Evolutionary conservation across 768 basidiomycete genomes (phyloP), one percentile per base, ranked within the genome.

Genomic region (Amyloporia xantha): DNA sequence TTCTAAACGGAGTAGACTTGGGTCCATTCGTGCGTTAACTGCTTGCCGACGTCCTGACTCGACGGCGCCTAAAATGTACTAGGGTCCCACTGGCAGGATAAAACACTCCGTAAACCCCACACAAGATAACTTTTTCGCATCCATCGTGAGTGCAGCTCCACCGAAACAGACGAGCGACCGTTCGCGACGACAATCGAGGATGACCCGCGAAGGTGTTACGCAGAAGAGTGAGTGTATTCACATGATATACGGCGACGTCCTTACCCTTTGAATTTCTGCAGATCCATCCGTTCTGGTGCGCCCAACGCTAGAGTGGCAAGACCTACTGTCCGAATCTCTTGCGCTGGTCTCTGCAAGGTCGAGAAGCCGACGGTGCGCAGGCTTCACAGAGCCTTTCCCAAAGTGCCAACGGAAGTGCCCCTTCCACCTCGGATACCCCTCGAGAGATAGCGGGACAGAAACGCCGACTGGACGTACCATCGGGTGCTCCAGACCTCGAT

Each of bases 111-210:
- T 69, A 0, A 78, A 77, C 27, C 77, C 82, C 5, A 83, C 82
- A 2, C 86, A 86, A 56, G 85, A 87, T 62, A 84, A 86, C 59
- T 84, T 87, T 55, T 84, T 87, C 58, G 83, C 84, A 1, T 84
- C 84, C 9, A 79, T 87, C n/a, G 70, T 86, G 43, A 74, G 72
- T 59, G 78, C 67, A 66, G 13, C 68, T 66, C 44, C 68, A 65
- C 44, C 71, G 74, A 39, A 82, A 85, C 63, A 66, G 75, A 17
- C 76, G 78, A 28, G 73, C 83, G 49, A 54, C 24, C 56, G 56
- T 19, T 76, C 83, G 7, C 75, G 82, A 35, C 71, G 85, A 27
- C 84, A 88, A 62, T 87, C 86, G 0, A 72, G 85, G 50, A 74
- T 86, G 42, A 86, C 84, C 11, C 76, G 85, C 48, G 85, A 88